phyloP scores from a whole-genome alignment of 202 grass and related monocot genomes.

The Zizania palustris region DNA sequence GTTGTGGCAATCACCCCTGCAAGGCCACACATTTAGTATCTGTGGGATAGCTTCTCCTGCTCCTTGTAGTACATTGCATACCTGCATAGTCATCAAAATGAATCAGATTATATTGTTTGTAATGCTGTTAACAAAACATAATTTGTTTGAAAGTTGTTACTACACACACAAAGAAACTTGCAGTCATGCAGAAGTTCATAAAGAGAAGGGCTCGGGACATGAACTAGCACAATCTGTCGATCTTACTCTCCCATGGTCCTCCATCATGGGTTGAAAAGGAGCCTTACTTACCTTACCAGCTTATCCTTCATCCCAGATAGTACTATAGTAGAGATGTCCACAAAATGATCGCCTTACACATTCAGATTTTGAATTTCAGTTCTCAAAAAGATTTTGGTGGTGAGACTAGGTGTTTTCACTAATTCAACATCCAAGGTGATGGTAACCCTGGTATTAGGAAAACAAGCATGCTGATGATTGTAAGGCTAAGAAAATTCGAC shows the following conservation, averaged over 20 bases:
- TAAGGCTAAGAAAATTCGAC: neutral
- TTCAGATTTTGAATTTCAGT: neutral
- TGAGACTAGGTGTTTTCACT: neutral
- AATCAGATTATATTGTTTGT: neutral
- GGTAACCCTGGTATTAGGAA: neutral
- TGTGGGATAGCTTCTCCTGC: slow-evolving; percentile 88
- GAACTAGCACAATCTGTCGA: neutral
- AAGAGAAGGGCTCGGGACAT: neutral
- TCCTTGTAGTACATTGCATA: slow-evolving; percentile 88
- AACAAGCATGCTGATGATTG: neutral
- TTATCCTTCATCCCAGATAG: no score
- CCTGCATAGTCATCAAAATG: slow-evolving; percentile 46
- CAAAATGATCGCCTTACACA: neutral
- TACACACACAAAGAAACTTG: neutral
- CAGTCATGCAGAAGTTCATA: neutral
- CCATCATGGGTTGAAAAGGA: no score
- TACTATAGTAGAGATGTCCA: no score
- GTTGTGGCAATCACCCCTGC: neutral
- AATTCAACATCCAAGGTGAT: neutral
- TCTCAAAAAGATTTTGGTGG: neutral
- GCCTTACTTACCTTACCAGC: no score
- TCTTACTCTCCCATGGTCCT: neutral
- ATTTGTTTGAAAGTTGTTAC: neutral
- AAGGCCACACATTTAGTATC: slow-evolving; percentile 52
- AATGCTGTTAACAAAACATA: neutral